A percentile compares a stretch with the other conserved stretches of the same genome.
These are phyloP conservation scores for Phtheirospermum japonicum DNA, from an alignment of 257 asterid species.

Conservation along the genomic window DNA sequence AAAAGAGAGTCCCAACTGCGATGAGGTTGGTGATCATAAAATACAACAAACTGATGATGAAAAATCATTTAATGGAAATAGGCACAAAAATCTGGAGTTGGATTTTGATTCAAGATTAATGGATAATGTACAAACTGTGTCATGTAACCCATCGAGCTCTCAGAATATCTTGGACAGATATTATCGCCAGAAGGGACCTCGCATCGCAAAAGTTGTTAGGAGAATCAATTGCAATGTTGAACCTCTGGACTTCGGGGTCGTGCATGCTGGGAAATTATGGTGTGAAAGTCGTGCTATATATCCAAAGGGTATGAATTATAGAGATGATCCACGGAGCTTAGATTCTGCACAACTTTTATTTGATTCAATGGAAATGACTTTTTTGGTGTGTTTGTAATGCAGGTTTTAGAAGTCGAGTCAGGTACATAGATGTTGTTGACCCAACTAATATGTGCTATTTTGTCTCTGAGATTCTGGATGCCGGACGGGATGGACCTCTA, in stretches of 20 bases:
- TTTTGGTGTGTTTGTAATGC: conserved; percentile 39
- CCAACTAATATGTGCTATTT: conserved; percentile 72
- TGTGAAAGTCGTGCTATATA: conserved; percentile 78
- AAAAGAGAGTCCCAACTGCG: no score
- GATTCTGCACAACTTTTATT: conserved; percentile 1
- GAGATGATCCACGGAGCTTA: conserved; percentile 4
- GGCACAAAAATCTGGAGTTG: no score
- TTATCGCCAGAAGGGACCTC: conserved; percentile 99
- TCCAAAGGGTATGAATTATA: conserved; percentile 64
- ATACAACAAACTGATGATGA: no score
- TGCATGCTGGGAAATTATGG: conserved; percentile 73
- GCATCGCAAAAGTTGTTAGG: conserved; percentile 93
- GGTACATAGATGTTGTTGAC: conserved; percentile 65
- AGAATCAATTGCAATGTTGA: conserved; percentile 86
- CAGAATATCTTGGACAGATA: no score
- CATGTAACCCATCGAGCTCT: no score
- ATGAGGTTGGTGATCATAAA: no score
- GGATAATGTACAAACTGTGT: no score
- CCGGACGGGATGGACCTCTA: conserved; percentile 67
- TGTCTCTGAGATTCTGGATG: conserved; percentile 79
- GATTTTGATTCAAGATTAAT: no score
- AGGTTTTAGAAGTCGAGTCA: conserved; percentile 92
- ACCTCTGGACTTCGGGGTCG: conserved; percentile 56
- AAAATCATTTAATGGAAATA: no score
- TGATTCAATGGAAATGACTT: conserved; percentile 9